phyloP scores from a whole-genome alignment of 495 filamentous ascomycete genomes.

The Eremomyces bilateralis region DNA sequence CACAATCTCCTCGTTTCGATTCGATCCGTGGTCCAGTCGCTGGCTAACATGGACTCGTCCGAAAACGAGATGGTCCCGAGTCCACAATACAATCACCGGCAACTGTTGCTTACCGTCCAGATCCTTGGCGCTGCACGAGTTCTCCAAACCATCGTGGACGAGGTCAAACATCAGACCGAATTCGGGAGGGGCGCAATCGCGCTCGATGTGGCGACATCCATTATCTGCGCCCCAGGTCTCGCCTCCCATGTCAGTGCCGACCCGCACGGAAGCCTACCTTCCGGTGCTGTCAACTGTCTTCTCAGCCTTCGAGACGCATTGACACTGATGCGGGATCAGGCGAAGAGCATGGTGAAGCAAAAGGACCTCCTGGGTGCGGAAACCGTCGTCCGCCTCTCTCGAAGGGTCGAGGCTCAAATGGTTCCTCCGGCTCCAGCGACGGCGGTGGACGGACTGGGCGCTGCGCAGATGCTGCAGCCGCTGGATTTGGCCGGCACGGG shows the following conservation, averaged over 20 bases:
- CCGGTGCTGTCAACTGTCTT: constrained; percentile 20
- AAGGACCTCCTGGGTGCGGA: constrained; percentile 40
- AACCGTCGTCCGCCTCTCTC: constrained; percentile 49
- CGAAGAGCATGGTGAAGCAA: constrained; percentile 36
- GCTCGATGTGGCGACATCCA: constrained; percentile 49
- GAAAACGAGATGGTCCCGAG: no score
- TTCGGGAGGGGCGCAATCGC: constrained; percentile 35
- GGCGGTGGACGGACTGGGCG: constrained; percentile 1
- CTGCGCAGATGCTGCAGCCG: constrained; percentile 5
- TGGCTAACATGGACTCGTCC: no score
- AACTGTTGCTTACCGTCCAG: constrained; percentile 40
- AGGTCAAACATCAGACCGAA: constrained; percentile 36
- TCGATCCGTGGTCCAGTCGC: no score
- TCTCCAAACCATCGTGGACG: constrained; percentile 41
- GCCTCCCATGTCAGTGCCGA: not conserved
- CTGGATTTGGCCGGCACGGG: constrained; percentile 1
- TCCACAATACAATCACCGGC: constrained; percentile 64
- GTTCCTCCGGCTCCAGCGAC: not conserved
- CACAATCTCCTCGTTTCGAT: no score
- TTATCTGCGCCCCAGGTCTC: constrained; percentile 43
- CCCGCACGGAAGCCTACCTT: no score
- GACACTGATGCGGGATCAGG: constrained; percentile 36
- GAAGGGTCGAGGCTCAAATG: constrained; percentile 44
- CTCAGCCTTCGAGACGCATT: constrained; percentile 50
- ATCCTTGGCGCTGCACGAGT: constrained; percentile 47